A percentile compares a stretch with the other conserved stretches of the same genome.
These are phyloP conservation scores for Diphasiastrum complanatum DNA, from an alignment of 83 land plant species.

Conservation along the genomic window DNA sequence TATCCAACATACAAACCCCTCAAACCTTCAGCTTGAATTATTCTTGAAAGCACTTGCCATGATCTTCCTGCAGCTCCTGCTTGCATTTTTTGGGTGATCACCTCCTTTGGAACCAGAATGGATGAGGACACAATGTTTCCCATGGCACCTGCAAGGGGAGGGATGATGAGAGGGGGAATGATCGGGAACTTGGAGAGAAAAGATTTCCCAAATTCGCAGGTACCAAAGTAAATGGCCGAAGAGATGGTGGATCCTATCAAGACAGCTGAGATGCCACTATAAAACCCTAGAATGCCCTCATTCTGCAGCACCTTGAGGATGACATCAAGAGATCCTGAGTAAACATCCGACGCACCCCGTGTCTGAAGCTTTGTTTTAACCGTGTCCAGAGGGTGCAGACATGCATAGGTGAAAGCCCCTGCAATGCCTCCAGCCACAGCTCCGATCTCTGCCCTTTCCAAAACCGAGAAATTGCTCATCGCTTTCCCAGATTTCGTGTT, in stretches of 20 bases:
- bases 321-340: constrained; percentile 46
- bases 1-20: constrained; percentile 79
- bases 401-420: constrained; percentile 80
- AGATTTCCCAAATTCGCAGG: constrained; percentile 79
- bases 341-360: constrained; percentile 49
- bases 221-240: constrained; percentile 83
- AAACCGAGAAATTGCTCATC: constrained; percentile 37
- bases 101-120: constrained; percentile 84
- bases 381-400: constrained; percentile 69
- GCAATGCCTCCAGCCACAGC: constrained; percentile 75
- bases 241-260: constrained; percentile 69
- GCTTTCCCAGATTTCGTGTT: constrained; percentile 15
- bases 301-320: constrained; percentile 42
- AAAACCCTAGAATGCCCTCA: constrained; percentile 61
- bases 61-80: constrained; percentile 72
- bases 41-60: constrained; percentile 57
- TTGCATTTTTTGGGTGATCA: constrained; percentile 86
- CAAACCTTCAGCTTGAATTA: constrained; percentile 55
- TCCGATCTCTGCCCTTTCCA: constrained; percentile 65
- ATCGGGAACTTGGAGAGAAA: constrained; percentile 35
- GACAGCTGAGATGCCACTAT: constrained; percentile 83
- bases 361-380: constrained; percentile 81
- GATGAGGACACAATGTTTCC: constrained; percentile 81
- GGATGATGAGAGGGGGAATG: constrained; percentile 47
- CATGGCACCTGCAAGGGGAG: constrained; percentile 78